These are phyloP conservation scores for Bruguiera hainesii DNA, from an alignment of 441 rosid genomes.

Conservation along the genomic window DNA sequence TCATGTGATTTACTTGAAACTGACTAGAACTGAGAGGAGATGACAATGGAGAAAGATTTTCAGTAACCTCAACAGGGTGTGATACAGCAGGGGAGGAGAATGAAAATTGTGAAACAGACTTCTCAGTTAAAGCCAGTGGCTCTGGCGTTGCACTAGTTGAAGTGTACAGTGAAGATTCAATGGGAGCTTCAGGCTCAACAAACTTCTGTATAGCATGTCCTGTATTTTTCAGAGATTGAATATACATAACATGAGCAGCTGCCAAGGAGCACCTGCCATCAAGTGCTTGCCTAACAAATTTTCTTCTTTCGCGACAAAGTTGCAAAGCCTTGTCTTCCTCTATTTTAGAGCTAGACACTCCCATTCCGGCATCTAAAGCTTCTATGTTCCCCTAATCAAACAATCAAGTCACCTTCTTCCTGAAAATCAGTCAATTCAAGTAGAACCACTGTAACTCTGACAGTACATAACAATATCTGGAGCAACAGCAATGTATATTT, in stretches of 20 bases:
- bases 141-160: slow-evolving; percentile 80
- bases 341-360: slow-evolving; percentile 63
- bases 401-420: slow-evolving; percentile 25
- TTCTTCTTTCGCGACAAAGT: slow-evolving; percentile 90
- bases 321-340: slow-evolving; percentile 87
- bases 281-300: slow-evolving; percentile 80
- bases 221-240: slow-evolving; percentile 65
- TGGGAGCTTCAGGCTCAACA: slow-evolving; percentile 68
- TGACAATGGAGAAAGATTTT: slow-evolving; percentile 55
- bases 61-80: slow-evolving; percentile 45
- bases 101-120: slow-evolving; percentile 65
- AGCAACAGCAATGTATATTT: not conserved
- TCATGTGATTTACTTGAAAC: slow-evolving; percentile 72
- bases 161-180: slow-evolving; percentile 67
- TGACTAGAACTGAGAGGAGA: slow-evolving; percentile 54
- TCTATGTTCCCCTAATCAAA: slow-evolving; percentile 13
- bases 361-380: slow-evolving; percentile 41
- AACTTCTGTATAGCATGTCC: slow-evolving; percentile 76
- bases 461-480: not conserved
- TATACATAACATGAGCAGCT: slow-evolving; percentile 68
- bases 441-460: slow-evolving; percentile 3
- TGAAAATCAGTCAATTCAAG: slow-evolving; percentile 22
- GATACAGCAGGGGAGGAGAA: slow-evolving; percentile 62
- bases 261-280: slow-evolving; percentile 92
- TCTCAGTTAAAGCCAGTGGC: slow-evolving; percentile 57